Base-by-base conservation (phyloP, 2,329 filamentous ascomycete species). In the Gaeumannomyces sp. region DNA sequence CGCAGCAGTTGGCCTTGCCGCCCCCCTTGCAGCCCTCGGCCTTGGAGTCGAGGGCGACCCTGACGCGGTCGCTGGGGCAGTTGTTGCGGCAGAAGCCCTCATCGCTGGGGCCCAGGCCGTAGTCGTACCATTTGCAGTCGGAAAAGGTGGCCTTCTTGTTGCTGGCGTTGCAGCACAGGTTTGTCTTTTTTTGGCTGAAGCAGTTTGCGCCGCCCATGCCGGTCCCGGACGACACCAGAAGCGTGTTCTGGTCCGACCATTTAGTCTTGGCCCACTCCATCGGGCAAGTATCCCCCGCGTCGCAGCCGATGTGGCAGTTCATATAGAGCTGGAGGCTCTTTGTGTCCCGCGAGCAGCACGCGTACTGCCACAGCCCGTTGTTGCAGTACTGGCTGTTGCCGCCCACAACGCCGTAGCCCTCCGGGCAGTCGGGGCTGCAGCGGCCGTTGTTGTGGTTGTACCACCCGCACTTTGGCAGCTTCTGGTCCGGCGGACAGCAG, bases 391-490 rank as follows among this genome's bases (percentile, higher is more conserved):
- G 27, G 28, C 19, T 33, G 59, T 60, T 60, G 28, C 59, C 31
- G 3, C 28, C 19, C 4, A 60, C 59, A 10, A 31, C 59, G 27
- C 19, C 31, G 14, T 31, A 33, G 16, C 22, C 59, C 13, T 27
- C 27, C 13, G 59, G 59, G 29, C 59, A 60, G 4, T n/a, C 22
- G 14, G 27, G 27, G 13, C 13, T 19, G 29, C 59, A 60, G 27
- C 29, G 27, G 27, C 59, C 59, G 59, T 60, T 60, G 28, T 33
- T 60, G 59, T 60, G 59, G 11, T 16, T 28, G 29, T 60, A 60
- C 59, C 59, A 60, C 22, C 59, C 59, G 59, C 59, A 60, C 59
- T 28, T 29, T 11, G 59, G 59, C 27, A 60, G 27, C 16, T 31
- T 28, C 22, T 19, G 14, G 59, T 28, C 59, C 8, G 31, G 14